Percentiles rank a stretch among this genome's conserved stretches.
Evolutionary conservation across 2,329 filamentous ascomycete genomes (phyloP).

Genomic region (Pseudogymnoascus sp.): DNA sequence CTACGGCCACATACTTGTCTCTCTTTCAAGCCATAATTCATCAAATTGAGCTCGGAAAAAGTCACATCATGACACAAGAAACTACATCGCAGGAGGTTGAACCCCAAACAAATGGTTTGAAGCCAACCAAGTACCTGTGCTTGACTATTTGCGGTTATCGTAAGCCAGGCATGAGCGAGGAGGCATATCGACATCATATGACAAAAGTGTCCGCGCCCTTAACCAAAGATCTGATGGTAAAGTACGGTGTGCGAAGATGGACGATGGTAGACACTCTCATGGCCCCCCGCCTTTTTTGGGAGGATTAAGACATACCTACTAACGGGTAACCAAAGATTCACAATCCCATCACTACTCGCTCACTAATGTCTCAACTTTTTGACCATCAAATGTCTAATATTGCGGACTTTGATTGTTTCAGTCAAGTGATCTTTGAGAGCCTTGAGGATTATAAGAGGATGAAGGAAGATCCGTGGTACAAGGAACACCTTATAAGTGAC

Average conservation of each 20-base stretch:
- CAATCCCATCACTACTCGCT: slow-evolving; percentile 31
- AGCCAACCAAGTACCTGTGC: slow-evolving; percentile 30
- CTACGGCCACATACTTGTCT: too few relatives aligned
- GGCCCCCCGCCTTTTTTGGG: too few relatives aligned
- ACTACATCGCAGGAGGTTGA: not conserved
- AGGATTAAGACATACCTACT: too few relatives aligned
- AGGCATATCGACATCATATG: slow-evolving; percentile 42
- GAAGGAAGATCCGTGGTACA: slow-evolving; percentile 43
- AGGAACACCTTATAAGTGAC: slow-evolving; percentile 36
- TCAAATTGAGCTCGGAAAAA: too few relatives aligned
- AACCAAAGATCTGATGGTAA: slow-evolving; percentile 41
- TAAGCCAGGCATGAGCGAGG: slow-evolving; percentile 40
- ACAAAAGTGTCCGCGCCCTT: slow-evolving; percentile 38
- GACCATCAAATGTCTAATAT: slow-evolving; percentile 43
- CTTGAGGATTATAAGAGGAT: slow-evolving; percentile 41
- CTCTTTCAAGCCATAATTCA: too few relatives aligned
- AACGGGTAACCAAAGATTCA: slow-evolving; percentile 32
- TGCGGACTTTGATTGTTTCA: slow-evolving; percentile 44
- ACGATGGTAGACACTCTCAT: slow-evolving; percentile 30
- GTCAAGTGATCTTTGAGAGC: slow-evolving; percentile 38
- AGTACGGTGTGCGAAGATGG: slow-evolving; percentile 42
- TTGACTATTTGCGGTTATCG: slow-evolving; percentile 43
- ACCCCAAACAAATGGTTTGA: not conserved
- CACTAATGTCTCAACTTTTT: slow-evolving; percentile 35
- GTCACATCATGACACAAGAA: too few relatives aligned